Evolutionary conservation across 495 filamentous ascomycete species (phyloP).

Genomic region (Hypoxylon trugodes): DNA sequence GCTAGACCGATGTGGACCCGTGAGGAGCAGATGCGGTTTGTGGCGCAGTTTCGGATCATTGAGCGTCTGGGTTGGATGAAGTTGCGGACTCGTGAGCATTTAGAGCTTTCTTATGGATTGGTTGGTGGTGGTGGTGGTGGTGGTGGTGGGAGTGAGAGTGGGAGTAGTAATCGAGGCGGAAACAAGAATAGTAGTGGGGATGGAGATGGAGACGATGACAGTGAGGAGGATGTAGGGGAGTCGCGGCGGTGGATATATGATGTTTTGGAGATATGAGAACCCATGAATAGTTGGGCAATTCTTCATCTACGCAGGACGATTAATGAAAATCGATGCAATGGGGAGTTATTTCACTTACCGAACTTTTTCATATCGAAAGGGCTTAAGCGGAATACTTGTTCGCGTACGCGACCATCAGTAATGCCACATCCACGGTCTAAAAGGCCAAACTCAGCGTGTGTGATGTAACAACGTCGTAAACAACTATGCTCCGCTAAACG

Average conservation of each 20-base stretch:
- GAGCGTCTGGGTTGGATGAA: slow-evolving; percentile 27
- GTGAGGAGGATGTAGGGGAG: too few relatives aligned
- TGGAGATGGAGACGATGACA: too few relatives aligned
- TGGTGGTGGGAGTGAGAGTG: not conserved
- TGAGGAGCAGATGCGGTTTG: not conserved
- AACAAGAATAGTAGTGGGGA: too few relatives aligned
- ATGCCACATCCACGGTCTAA: too few relatives aligned
- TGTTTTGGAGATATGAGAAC: slow-evolving; percentile 8
- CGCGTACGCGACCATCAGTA: too few relatives aligned
- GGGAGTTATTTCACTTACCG: not conserved
- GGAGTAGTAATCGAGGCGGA: too few relatives aligned
- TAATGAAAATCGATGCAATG: not conserved
- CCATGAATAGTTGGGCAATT: too few relatives aligned
- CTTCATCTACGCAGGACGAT: not conserved
- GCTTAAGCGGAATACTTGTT: too few relatives aligned
- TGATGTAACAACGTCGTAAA: too few relatives aligned
- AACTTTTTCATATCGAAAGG: too few relatives aligned
- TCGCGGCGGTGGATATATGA: slow-evolving; percentile 18
- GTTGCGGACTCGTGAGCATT: not conserved
- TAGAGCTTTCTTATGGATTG: not conserved
- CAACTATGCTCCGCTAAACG: too few relatives aligned
- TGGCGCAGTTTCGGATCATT: slow-evolving; percentile 13
- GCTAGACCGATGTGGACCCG: not conserved
- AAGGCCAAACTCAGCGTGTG: too few relatives aligned
- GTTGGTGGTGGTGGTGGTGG: not conserved